Base-by-base conservation (phyloP, 176 grass and related monocot species). In the Saccharum spontaneum region DNA sequence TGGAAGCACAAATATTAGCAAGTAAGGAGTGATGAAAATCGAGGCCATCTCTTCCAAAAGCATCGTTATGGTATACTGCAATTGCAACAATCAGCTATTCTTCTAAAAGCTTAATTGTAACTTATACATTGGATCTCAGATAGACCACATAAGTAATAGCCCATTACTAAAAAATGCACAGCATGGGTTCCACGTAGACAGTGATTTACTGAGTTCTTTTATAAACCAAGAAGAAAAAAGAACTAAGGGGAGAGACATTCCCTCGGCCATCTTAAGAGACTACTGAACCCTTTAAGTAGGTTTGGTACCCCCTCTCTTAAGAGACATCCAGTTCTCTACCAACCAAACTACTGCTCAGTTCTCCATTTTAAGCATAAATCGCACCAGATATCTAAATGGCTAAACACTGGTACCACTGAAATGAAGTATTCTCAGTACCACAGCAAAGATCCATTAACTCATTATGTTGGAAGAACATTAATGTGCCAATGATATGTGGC, bases 31-130 rank as follows among this genome's bases (percentile, higher is more conserved):
- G 77, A 98, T 76, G 74, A 98, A 90, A 79, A 98, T 95, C 6
- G 95, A 98, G 45, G 85, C 89, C 90, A 94, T 98, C 90, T 98
- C 95, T 81, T 98, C 95, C 70, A 98, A 57, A 75, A 98, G 87
- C 95, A 98, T 91, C 86, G 91, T 89, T 85, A 94, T 88, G 22
- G 95, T 98, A 79, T 93, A 98, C 95, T 98, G 90, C 85, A 91
- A 78, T 69, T 44, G 24, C 23, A 78, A 44, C 15, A 24, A 54
- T 77, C 44, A 85, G 73, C 23, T 30, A 82, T 8, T 30, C 22
- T 77, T 67, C 30, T 20, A 67, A 77, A 84, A 40, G 5, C 13
- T 55, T 76, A 76, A 26, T 38, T 57, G 16, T 30, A 55, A 73
- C 11, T 33, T 69, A 68, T 23, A 44, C 68, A 37, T 18, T 85